phyloP scores from a whole-genome alignment of 169 alveolate species.

The Plasmodium reichenowi region DNA sequence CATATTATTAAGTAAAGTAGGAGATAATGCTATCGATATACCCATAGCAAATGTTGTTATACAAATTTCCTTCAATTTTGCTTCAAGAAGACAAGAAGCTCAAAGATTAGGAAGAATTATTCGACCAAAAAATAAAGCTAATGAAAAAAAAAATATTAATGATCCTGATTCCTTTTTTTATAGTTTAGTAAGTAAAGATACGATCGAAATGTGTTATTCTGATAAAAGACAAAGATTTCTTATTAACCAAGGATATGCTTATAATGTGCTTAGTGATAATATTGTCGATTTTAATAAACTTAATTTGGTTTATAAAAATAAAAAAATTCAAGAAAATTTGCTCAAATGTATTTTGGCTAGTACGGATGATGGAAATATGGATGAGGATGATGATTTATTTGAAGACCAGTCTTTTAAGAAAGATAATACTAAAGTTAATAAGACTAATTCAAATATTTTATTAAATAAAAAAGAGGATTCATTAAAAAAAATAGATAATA shows the following conservation, averaged over 20 bases:
- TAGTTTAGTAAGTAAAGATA: constrained; percentile 97
- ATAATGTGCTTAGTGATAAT: constrained; percentile 84
- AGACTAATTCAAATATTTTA: constrained; percentile 3
- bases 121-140: constrained; percentile 95
- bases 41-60: constrained; percentile 99
- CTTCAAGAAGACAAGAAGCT: constrained; percentile 99
- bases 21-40: constrained; percentile 99
- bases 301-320: constrained; percentile 79
- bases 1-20: constrained; percentile 97
- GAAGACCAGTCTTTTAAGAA: constrained; percentile 59
- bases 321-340: constrained; percentile 83
- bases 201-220: constrained; percentile 97
- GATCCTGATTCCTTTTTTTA: constrained; percentile 96
- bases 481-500: constrained; percentile 56
- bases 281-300: constrained; percentile 81
- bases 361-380: constrained; percentile 82
- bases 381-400: constrained; percentile 81
- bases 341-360: constrained; percentile 81
- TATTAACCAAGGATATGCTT: constrained; percentile 94
- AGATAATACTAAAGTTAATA: constrained; percentile 33
- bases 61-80: constrained; percentile 98
- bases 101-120: constrained; percentile 99
- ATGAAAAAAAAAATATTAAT: constrained; percentile 84
- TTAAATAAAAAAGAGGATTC: constrained; percentile 28
- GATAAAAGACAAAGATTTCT: constrained; percentile 97